Percentiles rank a stretch among this genome's conserved stretches.
Evolutionary conservation across 2,329 filamentous ascomycete genomes (phyloP).

Genomic region (Xylariaceae sp.): DNA sequence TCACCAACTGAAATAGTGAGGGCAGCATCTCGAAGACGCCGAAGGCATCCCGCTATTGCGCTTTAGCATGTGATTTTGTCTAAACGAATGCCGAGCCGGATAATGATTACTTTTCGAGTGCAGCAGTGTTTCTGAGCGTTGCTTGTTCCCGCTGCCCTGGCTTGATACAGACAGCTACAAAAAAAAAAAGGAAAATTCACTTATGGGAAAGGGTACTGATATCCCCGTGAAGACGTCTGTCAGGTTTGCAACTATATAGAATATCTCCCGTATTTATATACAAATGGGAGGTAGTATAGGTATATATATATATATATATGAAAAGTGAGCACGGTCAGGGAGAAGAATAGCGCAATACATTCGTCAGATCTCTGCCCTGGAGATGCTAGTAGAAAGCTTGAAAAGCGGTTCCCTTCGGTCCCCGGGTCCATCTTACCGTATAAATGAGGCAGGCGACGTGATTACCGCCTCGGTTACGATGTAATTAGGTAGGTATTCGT

Average conservation of each 20-base stretch:
- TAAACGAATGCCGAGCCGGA: background rate
- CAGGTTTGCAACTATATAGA: background rate
- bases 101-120: background rate
- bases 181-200: background rate
- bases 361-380: background rate
- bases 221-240: background rate
- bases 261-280: background rate
- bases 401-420: background rate
- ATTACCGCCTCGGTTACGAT: too few species aligned
- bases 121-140: background rate
- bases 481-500: too few species aligned
- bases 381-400: background rate
- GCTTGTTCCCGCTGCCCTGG: background rate
- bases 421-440: background rate
- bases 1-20: constrained; percentile 44
- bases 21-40: constrained; percentile 52
- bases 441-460: too few species aligned
- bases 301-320: background rate
- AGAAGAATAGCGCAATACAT: background rate
- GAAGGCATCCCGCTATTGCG: constrained; percentile 33
- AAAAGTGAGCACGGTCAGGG: background rate
- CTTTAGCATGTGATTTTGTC: constrained; percentile 2
- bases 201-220: background rate
- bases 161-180: background rate
- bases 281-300: too few species aligned